Percentiles rank a stretch among this genome's conserved stretches.
Conservation (phyloP, 306 rosid genomes). For the Acacia confusa region DNA sequence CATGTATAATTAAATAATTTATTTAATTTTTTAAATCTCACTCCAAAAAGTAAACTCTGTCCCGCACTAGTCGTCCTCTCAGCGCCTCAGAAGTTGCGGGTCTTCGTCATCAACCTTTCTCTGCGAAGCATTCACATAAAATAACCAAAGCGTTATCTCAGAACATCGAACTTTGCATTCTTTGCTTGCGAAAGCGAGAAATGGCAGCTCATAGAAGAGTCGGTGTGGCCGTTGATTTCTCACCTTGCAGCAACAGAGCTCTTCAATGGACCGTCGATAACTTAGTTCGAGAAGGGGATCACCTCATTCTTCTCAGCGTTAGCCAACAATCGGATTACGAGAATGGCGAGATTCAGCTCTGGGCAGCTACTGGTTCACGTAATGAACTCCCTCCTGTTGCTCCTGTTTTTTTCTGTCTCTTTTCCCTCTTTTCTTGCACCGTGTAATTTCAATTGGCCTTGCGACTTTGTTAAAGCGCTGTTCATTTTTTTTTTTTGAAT, state of each 20-base stretch:
- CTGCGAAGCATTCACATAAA: background rate
- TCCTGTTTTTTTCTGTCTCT: background rate
- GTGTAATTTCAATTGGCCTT: background rate
- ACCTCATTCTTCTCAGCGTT: slow-evolving; percentile 56
- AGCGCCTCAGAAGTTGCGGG: slow-evolving; percentile 35
- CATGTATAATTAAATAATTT: too few relatives aligned
- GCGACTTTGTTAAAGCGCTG: background rate
- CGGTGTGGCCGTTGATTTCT: slow-evolving; percentile 93
- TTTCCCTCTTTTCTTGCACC: background rate
- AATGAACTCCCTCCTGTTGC: background rate
- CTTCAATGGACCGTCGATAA: slow-evolving; percentile 81
- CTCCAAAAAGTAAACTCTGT: too few relatives aligned
- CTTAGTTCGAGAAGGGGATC: slow-evolving; percentile 65
- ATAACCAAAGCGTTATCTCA: background rate
- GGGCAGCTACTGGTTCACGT: slow-evolving; percentile 86
- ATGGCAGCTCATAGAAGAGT: slow-evolving; percentile 51
- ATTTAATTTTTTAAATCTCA: too few relatives aligned
- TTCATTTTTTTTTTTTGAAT: background rate
- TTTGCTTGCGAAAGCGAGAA: background rate
- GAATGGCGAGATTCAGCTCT: slow-evolving; percentile 81
- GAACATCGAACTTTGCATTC: background rate
- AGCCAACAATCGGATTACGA: slow-evolving; percentile 56
- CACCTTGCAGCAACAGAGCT: slow-evolving; percentile 68
- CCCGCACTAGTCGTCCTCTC: background rate
- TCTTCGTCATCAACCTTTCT: background rate